Percentiles rank a stretch among this genome's conserved stretches.
phyloP scores from a whole-genome alignment of 805 yeast species.

The Pichia membranifaciens region DNA sequence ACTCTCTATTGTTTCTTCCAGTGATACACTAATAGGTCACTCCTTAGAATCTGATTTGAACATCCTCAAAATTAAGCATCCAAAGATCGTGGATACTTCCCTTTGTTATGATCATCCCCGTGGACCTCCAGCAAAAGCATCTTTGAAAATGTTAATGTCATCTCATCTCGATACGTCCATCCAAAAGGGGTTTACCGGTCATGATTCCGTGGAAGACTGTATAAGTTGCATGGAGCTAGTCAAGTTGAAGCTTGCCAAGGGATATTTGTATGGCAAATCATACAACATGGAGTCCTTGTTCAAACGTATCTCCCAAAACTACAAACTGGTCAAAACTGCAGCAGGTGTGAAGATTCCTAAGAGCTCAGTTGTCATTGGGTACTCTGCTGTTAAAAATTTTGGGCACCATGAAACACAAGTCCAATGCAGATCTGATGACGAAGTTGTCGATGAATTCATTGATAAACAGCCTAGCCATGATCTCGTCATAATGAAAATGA shows the following conservation, averaged over 20 bases:
- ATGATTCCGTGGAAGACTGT: conserved; percentile 85
- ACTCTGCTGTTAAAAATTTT: conserved; percentile 13
- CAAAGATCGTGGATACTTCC: conserved; percentile 75
- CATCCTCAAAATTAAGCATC: conserved; percentile 67
- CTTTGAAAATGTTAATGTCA: conserved; percentile 64
- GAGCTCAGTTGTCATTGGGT: conserved; percentile 24
- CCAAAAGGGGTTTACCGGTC: conserved; percentile 65
- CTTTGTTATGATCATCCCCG: conserved; percentile 69
- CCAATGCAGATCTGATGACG: conserved; percentile 54
- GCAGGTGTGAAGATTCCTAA: conserved; percentile 25
- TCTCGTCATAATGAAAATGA: conserved; percentile 48
- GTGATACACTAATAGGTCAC: conserved; percentile 80
- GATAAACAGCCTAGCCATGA: conserved; percentile 36
- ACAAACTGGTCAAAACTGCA: conserved; percentile 18
- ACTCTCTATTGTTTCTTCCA: conserved; percentile 38
- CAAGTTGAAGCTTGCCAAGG: conserved; percentile 62
- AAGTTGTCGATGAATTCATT: conserved; percentile 40
- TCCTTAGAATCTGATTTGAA: conserved; percentile 79
- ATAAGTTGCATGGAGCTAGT: conserved; percentile 71
- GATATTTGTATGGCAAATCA: conserved; percentile 56
- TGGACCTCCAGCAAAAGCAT: conserved; percentile 78
- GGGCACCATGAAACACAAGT: conserved; percentile 30
- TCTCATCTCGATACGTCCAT: conserved; percentile 51
- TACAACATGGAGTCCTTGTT: conserved; percentile 39
- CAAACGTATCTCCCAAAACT: conserved; percentile 29